These are phyloP conservation scores for Neotropicomus parvogracilis DNA, from an alignment of 1,284 basidiomycete genomes.

Conservation along the genomic window DNA sequence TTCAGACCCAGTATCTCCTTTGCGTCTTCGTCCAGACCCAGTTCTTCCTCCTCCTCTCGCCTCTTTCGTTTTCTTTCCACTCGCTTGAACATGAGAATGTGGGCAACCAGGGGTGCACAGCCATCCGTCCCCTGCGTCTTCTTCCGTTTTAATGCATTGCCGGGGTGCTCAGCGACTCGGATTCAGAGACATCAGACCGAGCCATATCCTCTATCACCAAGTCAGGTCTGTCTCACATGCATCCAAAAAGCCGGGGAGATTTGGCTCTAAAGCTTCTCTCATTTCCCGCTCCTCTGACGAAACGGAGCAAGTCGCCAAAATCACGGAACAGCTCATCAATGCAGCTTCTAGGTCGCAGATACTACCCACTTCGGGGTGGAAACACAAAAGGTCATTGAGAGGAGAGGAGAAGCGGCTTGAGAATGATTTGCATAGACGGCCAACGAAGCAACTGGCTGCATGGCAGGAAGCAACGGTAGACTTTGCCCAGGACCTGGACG, in stretches of 20 bases:
- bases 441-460: conserved; percentile 21
- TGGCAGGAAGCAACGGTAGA: conserved; percentile 22
- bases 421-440: conserved; percentile 16
- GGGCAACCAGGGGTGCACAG: conserved; percentile 14
- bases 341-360: conserved; percentile 26
- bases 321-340: conserved; percentile 31
- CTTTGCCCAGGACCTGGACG: conserved; percentile 12
- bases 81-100: conserved; percentile 73
- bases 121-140: conserved; percentile 24
- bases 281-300: conserved; percentile 8
- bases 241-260: background rate
- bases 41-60: conserved; percentile 63
- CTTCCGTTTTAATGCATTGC: conserved; percentile 29
- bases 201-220: conserved; percentile 8
- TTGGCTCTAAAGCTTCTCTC: background rate
- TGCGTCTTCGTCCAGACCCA: conserved; percentile 66
- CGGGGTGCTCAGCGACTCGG: conserved; percentile 18
- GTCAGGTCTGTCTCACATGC: conserved; percentile 2
- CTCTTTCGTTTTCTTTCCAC: conserved; percentile 66
- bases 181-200: conserved; percentile 18
- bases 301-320: conserved; percentile 14
- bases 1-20: conserved; percentile 70
- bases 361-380: conserved; percentile 28
- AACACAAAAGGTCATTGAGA: conserved; percentile 28
- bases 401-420: conserved; percentile 34